Percentiles rank a stretch among this genome's conserved stretches.
phyloP scores from a whole-genome alignment of 78 protist species.

The Dictyostelium firmibasis region DNA sequence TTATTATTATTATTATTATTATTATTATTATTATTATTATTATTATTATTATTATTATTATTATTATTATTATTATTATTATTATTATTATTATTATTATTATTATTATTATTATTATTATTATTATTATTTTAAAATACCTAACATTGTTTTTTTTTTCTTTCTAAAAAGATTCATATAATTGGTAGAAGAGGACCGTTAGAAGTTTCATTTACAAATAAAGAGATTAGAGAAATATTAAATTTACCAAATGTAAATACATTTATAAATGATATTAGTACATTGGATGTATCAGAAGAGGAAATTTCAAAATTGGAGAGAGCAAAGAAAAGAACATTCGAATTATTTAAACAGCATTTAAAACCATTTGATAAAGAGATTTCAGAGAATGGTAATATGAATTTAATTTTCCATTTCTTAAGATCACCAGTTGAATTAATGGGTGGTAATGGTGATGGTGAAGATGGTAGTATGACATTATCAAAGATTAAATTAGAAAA shows the following conservation, averaged over 20 bases:
- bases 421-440: slow-evolving; percentile 63
- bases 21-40: too few species aligned
- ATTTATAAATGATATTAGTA: slow-evolving; percentile 22
- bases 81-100: too few species aligned
- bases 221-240: slow-evolving; percentile 73
- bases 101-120: too few species aligned
- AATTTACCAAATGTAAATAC: slow-evolving; percentile 50
- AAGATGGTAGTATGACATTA: background rate
- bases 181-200: slow-evolving; percentile 80
- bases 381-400: slow-evolving; percentile 13
- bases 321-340: slow-evolving; percentile 38
- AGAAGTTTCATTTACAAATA: slow-evolving; percentile 69
- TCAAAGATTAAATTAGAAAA: background rate
- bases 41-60: too few species aligned
- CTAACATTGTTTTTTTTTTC: too few species aligned
- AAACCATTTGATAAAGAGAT: background rate
- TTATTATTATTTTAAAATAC: too few species aligned
- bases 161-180: slow-evolving; percentile 54
- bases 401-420: slow-evolving; percentile 67
- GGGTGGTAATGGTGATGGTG: background rate
- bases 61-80: too few species aligned
- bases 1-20: too few species aligned
- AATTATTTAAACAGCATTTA: slow-evolving; percentile 49
- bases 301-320: slow-evolving; percentile 23
- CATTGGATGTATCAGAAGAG: background rate